phyloP scores from a whole-genome alignment of 2,329 filamentous ascomycete species.

The Chaetomium olivaceum region DNA sequence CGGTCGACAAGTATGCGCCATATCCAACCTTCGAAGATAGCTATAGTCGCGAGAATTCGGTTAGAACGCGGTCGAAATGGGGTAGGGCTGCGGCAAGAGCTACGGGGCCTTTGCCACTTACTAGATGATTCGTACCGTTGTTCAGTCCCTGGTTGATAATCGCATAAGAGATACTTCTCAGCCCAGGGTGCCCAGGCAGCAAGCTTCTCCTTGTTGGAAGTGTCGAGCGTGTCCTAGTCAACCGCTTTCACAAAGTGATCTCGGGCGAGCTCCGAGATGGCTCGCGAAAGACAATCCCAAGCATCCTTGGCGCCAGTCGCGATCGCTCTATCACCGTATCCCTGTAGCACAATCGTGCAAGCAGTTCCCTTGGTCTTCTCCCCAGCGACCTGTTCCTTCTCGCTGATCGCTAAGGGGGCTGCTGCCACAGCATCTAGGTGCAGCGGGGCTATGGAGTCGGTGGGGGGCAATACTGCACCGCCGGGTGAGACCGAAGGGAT shows the following conservation, averaged over 20 bases:
- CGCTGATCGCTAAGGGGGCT: not conserved
- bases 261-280: not conserved
- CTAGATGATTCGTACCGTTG: not conserved
- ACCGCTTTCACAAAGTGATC: not conserved
- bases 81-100: not conserved
- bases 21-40: not conserved
- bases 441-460: not conserved
- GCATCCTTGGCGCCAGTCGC: too few relatives aligned
- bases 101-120: not conserved
- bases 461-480: too few relatives aligned
- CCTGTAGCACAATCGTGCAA: not conserved
- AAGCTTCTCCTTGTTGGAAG: not conserved
- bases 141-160: not conserved
- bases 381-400: not conserved
- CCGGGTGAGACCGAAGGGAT: too few relatives aligned
- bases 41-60: not conserved
- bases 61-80: not conserved
- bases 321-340: not conserved
- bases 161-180: not conserved
- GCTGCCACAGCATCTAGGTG: too few relatives aligned
- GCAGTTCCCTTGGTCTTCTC: not conserved
- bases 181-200: not conserved
- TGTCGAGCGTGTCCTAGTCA: not conserved
- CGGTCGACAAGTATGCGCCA: not conserved
- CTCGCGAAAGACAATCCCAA: not conserved